These are phyloP conservation scores for Juglanconis juglandina DNA, from an alignment of 2,329 filamentous ascomycete genomes.

Conservation along the genomic window DNA sequence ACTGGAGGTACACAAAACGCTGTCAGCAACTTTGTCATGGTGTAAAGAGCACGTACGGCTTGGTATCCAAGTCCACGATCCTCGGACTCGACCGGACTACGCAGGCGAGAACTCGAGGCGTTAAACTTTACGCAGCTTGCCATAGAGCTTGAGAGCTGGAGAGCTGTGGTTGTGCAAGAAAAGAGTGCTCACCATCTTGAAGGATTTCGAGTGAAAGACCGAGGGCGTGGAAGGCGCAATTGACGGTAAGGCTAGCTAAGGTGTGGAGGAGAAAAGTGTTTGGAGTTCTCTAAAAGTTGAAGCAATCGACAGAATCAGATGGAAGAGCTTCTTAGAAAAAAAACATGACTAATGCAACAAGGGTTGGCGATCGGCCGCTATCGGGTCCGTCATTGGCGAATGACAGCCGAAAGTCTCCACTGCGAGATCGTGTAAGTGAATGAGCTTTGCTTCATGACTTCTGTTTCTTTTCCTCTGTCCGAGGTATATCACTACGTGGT, in stretches of 20 bases:
- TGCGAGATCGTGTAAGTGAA: background rate
- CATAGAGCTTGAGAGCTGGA: too few relatives aligned
- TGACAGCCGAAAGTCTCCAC: background rate
- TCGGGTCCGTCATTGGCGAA: background rate
- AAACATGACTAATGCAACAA: conserved; percentile 18
- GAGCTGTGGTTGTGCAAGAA: background rate
- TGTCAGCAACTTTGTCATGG: background rate
- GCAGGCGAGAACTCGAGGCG: background rate
- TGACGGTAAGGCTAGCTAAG: background rate
- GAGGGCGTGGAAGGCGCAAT: background rate
- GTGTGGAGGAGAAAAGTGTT: background rate
- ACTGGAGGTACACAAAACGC: conserved; percentile 33
- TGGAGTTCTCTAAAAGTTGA: background rate
- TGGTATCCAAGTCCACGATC: background rate
- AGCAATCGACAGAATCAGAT: conserved; percentile 15
- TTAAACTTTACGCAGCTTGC: conserved; percentile 1
- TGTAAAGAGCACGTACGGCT: background rate
- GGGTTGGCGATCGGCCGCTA: background rate
- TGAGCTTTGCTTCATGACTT: background rate
- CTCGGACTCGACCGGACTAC: background rate
- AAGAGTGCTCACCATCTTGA: conserved; percentile 5
- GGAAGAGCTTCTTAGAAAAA: conserved; percentile 15
- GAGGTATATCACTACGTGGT: background rate
- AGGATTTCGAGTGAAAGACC: too few relatives aligned
- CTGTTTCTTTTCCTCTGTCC: background rate